Base-by-base conservation (phyloP, 2,329 filamentous ascomycete species). In the Diaporthe citriasiana region DNA sequence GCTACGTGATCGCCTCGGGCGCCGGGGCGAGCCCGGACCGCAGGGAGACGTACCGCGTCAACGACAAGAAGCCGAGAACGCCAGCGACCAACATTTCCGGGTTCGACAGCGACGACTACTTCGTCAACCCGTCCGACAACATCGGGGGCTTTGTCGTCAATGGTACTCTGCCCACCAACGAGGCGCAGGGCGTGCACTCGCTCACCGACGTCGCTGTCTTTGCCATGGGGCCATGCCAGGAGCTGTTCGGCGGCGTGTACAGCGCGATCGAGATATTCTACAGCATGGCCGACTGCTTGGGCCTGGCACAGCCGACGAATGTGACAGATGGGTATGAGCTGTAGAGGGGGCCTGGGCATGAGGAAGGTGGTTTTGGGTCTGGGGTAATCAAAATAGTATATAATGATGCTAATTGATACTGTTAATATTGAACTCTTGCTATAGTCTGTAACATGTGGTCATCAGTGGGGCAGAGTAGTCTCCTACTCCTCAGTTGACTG, bases 201-300 rank as follows among this genome's bases (percentile, higher is more conserved):
- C 85, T 95, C 76, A 95, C 93, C 1, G 93, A 95, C 78, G 93
- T 95, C 42, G 91, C 93, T 2, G 92, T 97, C 27, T 96, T 93
- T 79, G 93, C 93, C 1, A 89, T 89, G 85, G 94, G 94, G 0
- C 94, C 94, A 8, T 96, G 94, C 84, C 92, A 95, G 82, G 92
- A 94, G 78, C 84, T 89, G 19, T 97, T 97, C 80, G 90, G 91
- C 6, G 93, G 93, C 72, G 89, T 92, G 4, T 94, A 91, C 77
- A 91, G 87, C 82, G 93, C 91, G 80, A 89, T 94, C 59, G 93
- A 95, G 76, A 86, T 95, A 77, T 95, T 95, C 79, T 95, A 91
- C 84, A 91, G 92, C 82, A 93, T 95, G 80, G 90, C 92, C 19
- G 87, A 87, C 77, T 94, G 92, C 78, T 84, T 94, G 71, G 92